Evolutionary conservation across 495 filamentous ascomycete species (phyloP).

Genomic region (Hypoxylon perforatum): DNA sequence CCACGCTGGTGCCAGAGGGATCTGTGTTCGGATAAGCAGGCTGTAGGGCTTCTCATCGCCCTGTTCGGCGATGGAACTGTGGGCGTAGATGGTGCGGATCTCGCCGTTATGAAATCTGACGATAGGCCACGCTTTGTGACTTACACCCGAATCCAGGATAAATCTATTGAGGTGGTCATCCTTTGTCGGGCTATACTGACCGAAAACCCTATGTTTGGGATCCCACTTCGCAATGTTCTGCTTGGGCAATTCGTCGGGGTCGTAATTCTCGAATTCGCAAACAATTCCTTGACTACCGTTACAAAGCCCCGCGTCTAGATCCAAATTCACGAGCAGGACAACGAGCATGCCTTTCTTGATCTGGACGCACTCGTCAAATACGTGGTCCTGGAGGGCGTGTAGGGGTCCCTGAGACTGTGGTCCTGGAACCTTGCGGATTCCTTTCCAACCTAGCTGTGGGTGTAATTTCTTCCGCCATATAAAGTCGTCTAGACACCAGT

Average conservation of each 20-base stretch:
- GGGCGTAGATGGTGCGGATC: constrained; percentile 54
- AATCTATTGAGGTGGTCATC: constrained; percentile 48
- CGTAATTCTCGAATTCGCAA: constrained; percentile 76
- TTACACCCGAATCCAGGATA: constrained; percentile 28
- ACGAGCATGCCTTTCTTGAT: constrained; percentile 91
- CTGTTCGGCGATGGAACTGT: constrained; percentile 59
- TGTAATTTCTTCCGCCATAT: constrained; percentile 65
- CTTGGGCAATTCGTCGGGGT: constrained; percentile 66
- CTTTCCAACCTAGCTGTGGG: constrained; percentile 66
- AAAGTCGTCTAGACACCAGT: constrained; percentile 80
- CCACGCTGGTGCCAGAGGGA: constrained; percentile 92
- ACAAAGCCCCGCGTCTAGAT: constrained; percentile 74
- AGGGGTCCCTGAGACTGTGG: constrained; percentile 60
- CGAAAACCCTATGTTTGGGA: constrained; percentile 27
- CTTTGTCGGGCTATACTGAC: constrained; percentile 58
- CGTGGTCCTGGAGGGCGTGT: constrained; percentile 69
- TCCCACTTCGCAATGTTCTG: constrained; percentile 19
- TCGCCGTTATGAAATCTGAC: constrained; percentile 72
- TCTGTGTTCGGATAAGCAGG: constrained; percentile 79
- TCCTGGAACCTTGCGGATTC: constrained; percentile 68
- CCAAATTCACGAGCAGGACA: constrained; percentile 94
- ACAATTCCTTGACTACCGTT: constrained; percentile 92
- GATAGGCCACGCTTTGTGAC: constrained; percentile 70
- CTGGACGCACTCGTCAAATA: constrained; percentile 59
- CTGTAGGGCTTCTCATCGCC: constrained; percentile 61